Evolutionary conservation across 352 stramenopile genomes (phyloP), one percentile per base, ranked within the genome.

Genomic region (Halophytophthora batemanensis): DNA sequence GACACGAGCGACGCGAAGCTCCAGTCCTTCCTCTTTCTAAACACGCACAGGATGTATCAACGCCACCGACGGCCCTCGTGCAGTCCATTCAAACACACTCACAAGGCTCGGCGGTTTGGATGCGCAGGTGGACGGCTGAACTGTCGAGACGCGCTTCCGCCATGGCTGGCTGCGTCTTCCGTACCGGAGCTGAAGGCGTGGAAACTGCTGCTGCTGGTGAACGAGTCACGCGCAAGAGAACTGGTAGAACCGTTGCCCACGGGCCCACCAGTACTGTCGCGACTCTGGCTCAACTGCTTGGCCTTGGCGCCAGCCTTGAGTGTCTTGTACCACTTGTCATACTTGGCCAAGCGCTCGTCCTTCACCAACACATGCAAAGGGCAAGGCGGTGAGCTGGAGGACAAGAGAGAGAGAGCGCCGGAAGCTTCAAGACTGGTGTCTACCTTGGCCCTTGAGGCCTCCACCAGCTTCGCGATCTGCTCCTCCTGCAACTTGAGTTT

Each of bases 281-380:
- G 52, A 50, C 58, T 73, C 46, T 83, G 80, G 52, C 66, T 90
- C 37, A 85, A 74, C 48, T 89, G 83, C 50, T 94, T 94, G 2
- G 83, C 83, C 41, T 89, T 90, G 7, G 83, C 83, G 3, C 81
- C 82, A 41, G 79, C 83, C 59, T 91, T 90, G 19, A 94, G 73
- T 12, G 79, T 90, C 50, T 87, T 71, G 60, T 91, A 94, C 83
- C 83, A 94, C 37, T 90, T 87, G 31, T 94, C 83, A 35, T 91
- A 94, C 64, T 90, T 90, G 28, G 71, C 64, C 22, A 94, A 64
- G 35, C 86, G 79, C 34, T 85, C 76, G 46, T 92, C 76, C 70
- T 86, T 44, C 31, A 41, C 11, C 15, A 39, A 43, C 7, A 52
- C 15, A 43, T 1, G 40, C 6, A 34, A 18, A 45, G 15, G 33